Base-by-base conservation (phyloP, 2,329 filamentous ascomycete genomes). In the Fusarium coffeatum region DNA sequence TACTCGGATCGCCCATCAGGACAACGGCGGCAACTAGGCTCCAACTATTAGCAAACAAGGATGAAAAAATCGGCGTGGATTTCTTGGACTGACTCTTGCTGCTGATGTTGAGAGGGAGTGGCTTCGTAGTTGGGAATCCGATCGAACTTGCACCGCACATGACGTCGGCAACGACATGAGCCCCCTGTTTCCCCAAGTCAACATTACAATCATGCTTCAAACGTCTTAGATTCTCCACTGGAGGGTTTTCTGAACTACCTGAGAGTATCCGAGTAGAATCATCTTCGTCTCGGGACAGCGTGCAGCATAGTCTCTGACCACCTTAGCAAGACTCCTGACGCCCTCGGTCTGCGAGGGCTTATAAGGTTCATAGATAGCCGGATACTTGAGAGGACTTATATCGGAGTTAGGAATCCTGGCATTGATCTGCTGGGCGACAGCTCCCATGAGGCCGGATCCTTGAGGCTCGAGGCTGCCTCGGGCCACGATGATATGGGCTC, bases 1-100 rank as follows among this genome's bases (percentile, higher is more conserved):
- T 71, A 25, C 72, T 73, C 2, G 72, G 72, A n/a, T 74, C 72
- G 4, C 72, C 72, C 68, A 74, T 73, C 6, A 73, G n/a, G 30
- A 74, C 53, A 8, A 72, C 45, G 5, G 72, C 72, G 8, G 55
- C 64, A 43, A 74, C 72, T 75, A 15, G 13, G 27, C 10, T 3
- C 2, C 2, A 12, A n/a, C 0, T 4, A 18, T 55, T 20, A 60
- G 56, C 3, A 54, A 22, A 2, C 2, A 5, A 9, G 3, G 9
- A 22, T 5, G 7, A 2, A 0, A 3, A 23, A 34, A 3, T 4
- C 12, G 1, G 1, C 2, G 5, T 41, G 13, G 5, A 0, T 22
- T 15, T 12, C 5, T 28, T n/a, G 4, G 15, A 25, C 62, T 50
- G 25, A 72, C 72, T 49, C 12, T 74, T 67, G 46, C 51, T 40